Evolutionary conservation across 352 stramenopile genomes (phyloP), one percentile per base, ranked within the genome.

Genomic region (Globisporangium acanthophoron): DNA sequence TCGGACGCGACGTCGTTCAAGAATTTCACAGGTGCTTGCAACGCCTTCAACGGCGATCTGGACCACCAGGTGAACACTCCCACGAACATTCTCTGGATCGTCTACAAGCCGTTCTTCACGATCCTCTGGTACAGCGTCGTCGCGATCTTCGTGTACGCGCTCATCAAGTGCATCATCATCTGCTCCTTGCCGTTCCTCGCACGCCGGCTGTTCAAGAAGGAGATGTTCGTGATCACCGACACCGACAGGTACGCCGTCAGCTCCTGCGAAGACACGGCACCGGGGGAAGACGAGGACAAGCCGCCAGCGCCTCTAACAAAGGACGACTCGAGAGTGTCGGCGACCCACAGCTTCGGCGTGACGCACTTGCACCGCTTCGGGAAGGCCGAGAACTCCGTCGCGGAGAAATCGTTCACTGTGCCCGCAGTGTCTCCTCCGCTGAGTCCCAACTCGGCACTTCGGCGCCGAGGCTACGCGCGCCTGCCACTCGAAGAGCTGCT

Each of bases 401-500:
- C 53, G 3, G 53, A 58, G 41, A 62, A 52, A 43, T 55, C 35
- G 1, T 21, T 56, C 35, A 15, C 35, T 13, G 13, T 18, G 37
- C 37, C 37, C 3, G 35, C 35, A 27, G 24, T 27, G 11, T 15
- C 12, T 7, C 11, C 35, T 41, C 35, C 35, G 35, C 35, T 41
- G 35, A 41, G 12, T 5, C 51, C 11, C 58, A 66, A 13, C 60
- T 67, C 35, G 35, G 35, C 35, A 3, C 7, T 41, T 15, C 35
- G 35, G 35, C 35, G 35, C 12, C 35, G 35, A 13, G 35, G 35
- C 31, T 87, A 87, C 62, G 63, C 59, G 9, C 67, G 74, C 0
- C 58, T 87, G 27, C 64, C 74, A 8, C 43, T 84, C 2, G 76
- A 87, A 61, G 67, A 80, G 56, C 58, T 80, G 15, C 55, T 84